A percentile compares a stretch with the other conserved stretches of the same genome.
These are phyloP conservation scores for Capronia americana DNA, from an alignment of 2,329 filamentous ascomycete genomes.

Conservation along the genomic window DNA sequence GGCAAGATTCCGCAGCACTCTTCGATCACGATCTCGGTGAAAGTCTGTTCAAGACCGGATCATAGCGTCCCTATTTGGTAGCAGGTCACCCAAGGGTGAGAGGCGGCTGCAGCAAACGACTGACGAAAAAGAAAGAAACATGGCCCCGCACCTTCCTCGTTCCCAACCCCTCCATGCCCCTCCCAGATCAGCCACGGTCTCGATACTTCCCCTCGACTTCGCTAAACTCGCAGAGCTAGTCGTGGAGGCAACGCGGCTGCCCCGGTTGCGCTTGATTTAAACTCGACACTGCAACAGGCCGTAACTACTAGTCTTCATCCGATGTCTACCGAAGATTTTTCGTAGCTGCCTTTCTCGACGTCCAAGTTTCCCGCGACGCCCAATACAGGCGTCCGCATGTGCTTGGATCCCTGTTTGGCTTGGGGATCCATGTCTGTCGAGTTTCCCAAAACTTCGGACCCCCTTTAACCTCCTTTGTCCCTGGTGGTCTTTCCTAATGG, in stretches of 20 bases:
- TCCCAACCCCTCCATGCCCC: background rate
- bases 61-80: background rate
- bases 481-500: background rate
- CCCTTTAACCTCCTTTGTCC: background rate
- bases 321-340: slow-evolving; percentile 12
- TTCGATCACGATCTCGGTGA: background rate
- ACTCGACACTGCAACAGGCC: background rate
- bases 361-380: background rate
- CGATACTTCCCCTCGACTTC: background rate
- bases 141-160: background rate
- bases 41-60: background rate
- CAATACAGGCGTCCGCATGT: background rate
- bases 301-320: slow-evolving; percentile 3
- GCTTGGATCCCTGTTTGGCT: background rate
- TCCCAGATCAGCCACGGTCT: background rate
- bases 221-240: background rate
- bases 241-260: background rate
- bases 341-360: background rate
- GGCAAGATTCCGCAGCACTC: background rate
- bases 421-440: background rate
- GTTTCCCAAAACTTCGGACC: background rate
- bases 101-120: background rate
- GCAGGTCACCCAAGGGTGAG: background rate
- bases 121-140: background rate
- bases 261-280: background rate